Conservation (phyloP, 1,284 basidiomycete genomes). For the Apiotrichum montevideense region DNA sequence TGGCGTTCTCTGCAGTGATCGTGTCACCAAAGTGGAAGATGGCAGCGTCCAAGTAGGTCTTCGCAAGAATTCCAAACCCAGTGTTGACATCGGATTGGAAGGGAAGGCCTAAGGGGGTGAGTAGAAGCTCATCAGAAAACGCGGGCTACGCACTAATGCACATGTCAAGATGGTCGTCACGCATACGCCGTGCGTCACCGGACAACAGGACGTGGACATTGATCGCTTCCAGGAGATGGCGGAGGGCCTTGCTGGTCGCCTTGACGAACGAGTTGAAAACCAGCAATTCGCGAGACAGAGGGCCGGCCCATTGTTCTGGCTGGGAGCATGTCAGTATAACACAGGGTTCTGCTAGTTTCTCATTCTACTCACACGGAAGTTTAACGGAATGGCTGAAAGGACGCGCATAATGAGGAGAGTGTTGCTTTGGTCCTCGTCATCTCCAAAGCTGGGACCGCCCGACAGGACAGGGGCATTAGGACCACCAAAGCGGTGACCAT, state of each 20-base stretch:
- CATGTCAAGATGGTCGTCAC: slow-evolving; percentile 90
- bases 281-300: slow-evolving; percentile 87
- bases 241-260: slow-evolving; percentile 78
- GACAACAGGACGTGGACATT: slow-evolving; percentile 86
- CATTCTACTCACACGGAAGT: slow-evolving; percentile 66
- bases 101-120: slow-evolving; percentile 54
- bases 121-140: slow-evolving; percentile 1
- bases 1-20: slow-evolving; percentile 54
- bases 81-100: slow-evolving; percentile 97
- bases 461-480: slow-evolving; percentile 60
- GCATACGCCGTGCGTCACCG: slow-evolving; percentile 71
- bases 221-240: slow-evolving; percentile 84
- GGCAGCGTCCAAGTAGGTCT: slow-evolving; percentile 88
- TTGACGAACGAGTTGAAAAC: slow-evolving; percentile 98
- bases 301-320: slow-evolving; percentile 85
- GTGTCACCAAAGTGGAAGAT: slow-evolving; percentile 68
- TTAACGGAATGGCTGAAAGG: slow-evolving; percentile 84
- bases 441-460: slow-evolving; percentile 88
- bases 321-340: slow-evolving; percentile 32
- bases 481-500: slow-evolving; percentile 85
- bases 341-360: no score
- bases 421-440: slow-evolving; percentile 81
- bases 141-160: slow-evolving; percentile 52
- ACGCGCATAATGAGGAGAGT: slow-evolving; percentile 96
- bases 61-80: slow-evolving; percentile 92